These are phyloP conservation scores for Gastrolobium bilobum DNA, from an alignment of 306 rosid genomes.

Conservation along the genomic window DNA sequence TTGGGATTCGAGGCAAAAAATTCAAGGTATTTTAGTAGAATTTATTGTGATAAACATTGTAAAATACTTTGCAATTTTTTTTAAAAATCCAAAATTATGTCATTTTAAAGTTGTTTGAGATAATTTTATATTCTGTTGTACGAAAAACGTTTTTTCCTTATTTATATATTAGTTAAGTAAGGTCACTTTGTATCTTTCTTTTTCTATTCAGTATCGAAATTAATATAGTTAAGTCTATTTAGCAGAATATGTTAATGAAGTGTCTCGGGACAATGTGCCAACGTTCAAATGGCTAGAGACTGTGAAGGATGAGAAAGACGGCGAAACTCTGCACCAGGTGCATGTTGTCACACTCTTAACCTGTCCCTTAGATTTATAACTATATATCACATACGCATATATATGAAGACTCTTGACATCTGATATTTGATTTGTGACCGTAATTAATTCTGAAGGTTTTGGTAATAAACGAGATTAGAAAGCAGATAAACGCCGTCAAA, in stretches of 20 bases:
- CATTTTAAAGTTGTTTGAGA: too few relatives aligned
- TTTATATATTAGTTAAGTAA: neutral
- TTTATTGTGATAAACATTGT: too few relatives aligned
- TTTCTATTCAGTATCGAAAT: neutral
- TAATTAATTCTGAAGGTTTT: slow-evolving; percentile 19
- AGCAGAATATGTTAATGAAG: slow-evolving; percentile 47
- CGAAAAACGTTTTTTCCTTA: too few relatives aligned
- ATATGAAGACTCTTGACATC: neutral
- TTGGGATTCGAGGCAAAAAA: too few relatives aligned
- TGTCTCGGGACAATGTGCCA: slow-evolving; percentile 58
- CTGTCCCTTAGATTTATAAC: neutral
- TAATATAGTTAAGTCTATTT: neutral
- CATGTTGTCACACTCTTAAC: neutral
- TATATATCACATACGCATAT: neutral
- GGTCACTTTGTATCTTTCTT: neutral
- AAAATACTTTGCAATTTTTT: too few relatives aligned
- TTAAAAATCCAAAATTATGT: too few relatives aligned
- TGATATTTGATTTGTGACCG: neutral
- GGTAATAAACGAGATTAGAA: slow-evolving; percentile 52
- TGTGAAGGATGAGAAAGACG: slow-evolving; percentile 58
- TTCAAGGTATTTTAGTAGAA: neutral
- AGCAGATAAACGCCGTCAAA: slow-evolving; percentile 51
- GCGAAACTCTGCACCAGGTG: slow-evolving; percentile 54
- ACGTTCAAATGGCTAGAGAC: slow-evolving; percentile 58
- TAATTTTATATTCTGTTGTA: too few relatives aligned